These are phyloP conservation scores for Salix caprea DNA, from an alignment of 345 rosid species.

Conservation along the genomic window DNA sequence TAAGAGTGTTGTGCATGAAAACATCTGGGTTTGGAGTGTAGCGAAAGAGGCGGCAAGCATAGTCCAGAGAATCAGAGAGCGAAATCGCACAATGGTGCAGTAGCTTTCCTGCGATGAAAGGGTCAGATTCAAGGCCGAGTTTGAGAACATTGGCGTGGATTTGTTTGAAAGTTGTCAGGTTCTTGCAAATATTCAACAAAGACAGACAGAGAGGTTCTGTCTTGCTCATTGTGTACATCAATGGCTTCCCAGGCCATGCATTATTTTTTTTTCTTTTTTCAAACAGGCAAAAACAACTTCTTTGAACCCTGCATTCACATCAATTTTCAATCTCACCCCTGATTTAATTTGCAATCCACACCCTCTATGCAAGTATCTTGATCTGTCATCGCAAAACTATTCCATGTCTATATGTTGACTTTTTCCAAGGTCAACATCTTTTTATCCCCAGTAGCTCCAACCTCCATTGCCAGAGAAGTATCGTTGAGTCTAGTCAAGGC, in stretches of 20 bases:
- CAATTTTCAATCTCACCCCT: no score
- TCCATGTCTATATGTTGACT: conserved; percentile 59
- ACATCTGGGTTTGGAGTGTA: conserved; percentile 46
- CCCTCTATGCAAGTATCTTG: conserved; percentile 63
- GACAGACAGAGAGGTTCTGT: conserved; percentile 25
- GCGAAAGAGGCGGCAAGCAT: conserved; percentile 48
- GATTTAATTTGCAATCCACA: conserved; percentile 17
- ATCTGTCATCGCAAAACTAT: conserved; percentile 61
- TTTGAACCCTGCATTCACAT: no score
- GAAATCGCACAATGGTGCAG: conserved; percentile 49
- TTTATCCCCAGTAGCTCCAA: conserved; percentile 25
- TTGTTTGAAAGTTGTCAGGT: conserved; percentile 43
- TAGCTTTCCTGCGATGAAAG: conserved; percentile 51
- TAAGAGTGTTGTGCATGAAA: conserved; percentile 70
- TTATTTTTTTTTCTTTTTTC: no score
- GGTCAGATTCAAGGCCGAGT: conserved; percentile 39
- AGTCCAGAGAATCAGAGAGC: conserved; percentile 36
- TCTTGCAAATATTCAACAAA: conserved; percentile 42
- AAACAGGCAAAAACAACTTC: no score
- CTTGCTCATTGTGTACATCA: conserved; percentile 33
- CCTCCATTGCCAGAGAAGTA: conserved; percentile 33
- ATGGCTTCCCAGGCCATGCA: no score
- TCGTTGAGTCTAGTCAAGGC: conserved; percentile 51
- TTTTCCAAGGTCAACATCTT: conserved; percentile 33
- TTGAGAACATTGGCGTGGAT: conserved; percentile 47